Base-by-base conservation (phyloP, 2,329 filamentous ascomycete genomes). In the Fusarium sp. region DNA sequence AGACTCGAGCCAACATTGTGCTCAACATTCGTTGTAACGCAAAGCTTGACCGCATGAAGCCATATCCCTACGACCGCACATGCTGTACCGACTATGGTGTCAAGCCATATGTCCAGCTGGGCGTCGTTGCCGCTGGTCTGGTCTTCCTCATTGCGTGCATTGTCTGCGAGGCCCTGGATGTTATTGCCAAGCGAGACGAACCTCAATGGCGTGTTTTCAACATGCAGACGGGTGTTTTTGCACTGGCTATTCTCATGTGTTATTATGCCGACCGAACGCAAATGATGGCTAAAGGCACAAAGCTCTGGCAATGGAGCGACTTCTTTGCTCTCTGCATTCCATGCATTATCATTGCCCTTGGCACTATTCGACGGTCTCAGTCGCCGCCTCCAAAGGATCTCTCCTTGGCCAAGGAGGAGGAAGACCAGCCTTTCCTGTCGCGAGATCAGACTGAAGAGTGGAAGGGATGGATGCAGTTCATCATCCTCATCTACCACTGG, bases 401-500 rank as follows among this genome's bases (percentile, higher is more conserved):
- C 2, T 36, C 35, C 6, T 36, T 36, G 35, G 22, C 7, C 34
- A 45, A 25, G 26, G 55, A 10, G 35, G 48, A 19, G 32, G 35
- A 42, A 1, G 52, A 54, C 19, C 41, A 49, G 31, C 48, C 48
- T 26, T 46, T 46, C 53, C 34, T 71, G 80, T 4, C 53, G 1
- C 79, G 85, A 31, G 76, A 81, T 34, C 84, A 88, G 61, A 84
- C 83, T 1, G 80, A 88, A 51, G 87, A 89, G 70, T 87, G 85
- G 80, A 89, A 88, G 74, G 87, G 87, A 5, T 83, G 84, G 79
- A 85, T 89, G 82, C 85, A 88, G 60, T 76, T 79, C 10, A 71
- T 82, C n/a, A 73, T 80, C 28, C 64, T 80, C 4, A 76, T 85
- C 10, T 88, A 85, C 64, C 81, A 86, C 63, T 88, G 85, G 70